Conservation (phyloP, 768 basidiomycete genomes). For the Pleurotus tuber-regium region DNA sequence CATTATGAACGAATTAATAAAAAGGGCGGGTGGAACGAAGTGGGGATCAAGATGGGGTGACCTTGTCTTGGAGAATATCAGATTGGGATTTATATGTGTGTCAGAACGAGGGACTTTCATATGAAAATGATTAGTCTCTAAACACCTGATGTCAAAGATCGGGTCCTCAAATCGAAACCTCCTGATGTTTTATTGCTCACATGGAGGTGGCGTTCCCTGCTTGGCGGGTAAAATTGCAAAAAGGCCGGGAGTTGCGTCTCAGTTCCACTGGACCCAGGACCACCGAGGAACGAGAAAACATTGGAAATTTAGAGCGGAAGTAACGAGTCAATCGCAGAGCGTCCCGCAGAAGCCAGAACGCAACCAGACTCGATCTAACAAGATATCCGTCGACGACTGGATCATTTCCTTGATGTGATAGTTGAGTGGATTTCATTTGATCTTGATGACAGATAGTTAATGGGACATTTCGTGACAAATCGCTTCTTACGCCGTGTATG, state of each 20-base stretch:
- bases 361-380: too few relatives aligned
- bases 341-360: too few relatives aligned
- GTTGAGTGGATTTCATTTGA: too few relatives aligned
- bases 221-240: slow-evolving; percentile 9
- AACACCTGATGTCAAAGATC: neutral
- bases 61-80: too few relatives aligned
- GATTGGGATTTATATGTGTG: neutral
- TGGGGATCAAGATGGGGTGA: slow-evolving; percentile 2
- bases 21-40: slow-evolving; percentile 19
- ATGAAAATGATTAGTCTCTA: neutral
- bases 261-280: neutral
- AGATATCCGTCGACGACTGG: too few relatives aligned
- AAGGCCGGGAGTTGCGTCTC: neutral
- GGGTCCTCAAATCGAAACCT: neutral
- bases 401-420: too few relatives aligned
- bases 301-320: too few relatives aligned
- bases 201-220: neutral
- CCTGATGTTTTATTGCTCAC: slow-evolving; percentile 7
- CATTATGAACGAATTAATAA: slow-evolving; percentile 38
- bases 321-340: too few relatives aligned
- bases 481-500: too few relatives aligned
- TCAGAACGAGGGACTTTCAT: neutral
- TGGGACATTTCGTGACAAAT: too few relatives aligned
- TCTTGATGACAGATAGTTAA: too few relatives aligned
- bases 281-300: too few relatives aligned